Evolutionary conservation across 2,329 filamentous ascomycete genomes (phyloP).

Genomic region (Ilyonectria robusta): DNA sequence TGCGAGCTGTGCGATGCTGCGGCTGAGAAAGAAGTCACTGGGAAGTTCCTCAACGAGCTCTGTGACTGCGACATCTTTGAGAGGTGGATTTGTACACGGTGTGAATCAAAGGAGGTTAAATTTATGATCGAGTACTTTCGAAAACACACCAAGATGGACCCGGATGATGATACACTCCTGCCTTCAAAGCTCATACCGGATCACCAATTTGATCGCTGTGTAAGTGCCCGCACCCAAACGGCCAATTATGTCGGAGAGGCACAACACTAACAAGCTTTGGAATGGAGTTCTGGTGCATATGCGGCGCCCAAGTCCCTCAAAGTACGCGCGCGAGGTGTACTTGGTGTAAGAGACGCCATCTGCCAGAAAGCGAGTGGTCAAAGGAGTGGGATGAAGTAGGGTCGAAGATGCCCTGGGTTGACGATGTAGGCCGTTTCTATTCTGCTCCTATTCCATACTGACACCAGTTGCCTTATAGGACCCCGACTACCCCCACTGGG

Average conservation of each 20-base stretch:
- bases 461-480: not conserved
- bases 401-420: slow-evolving; percentile 30
- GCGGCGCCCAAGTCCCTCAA: slow-evolving; percentile 14
- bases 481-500: slow-evolving; percentile 32
- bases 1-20: slow-evolving; percentile 24
- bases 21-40: slow-evolving; percentile 2
- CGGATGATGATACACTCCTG: not conserved
- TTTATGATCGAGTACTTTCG: not conserved
- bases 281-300: slow-evolving; percentile 34
- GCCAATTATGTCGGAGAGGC: not conserved
- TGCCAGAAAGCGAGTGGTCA: slow-evolving; percentile 29
- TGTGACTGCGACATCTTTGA: slow-evolving; percentile 37
- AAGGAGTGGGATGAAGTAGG: not conserved
- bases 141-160: not conserved
- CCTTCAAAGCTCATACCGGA: slow-evolving; percentile 17
- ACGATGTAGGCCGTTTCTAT: slow-evolving; percentile 23
- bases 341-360: slow-evolving; percentile 37
- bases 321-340: slow-evolving; percentile 19
- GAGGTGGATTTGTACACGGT: slow-evolving; percentile 32
- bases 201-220: slow-evolving; percentile 17
- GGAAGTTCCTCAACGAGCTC: slow-evolving; percentile 8
- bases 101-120: not conserved
- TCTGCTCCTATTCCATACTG: not conserved
- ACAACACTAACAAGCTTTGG: not conserved
- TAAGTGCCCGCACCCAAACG: not conserved